These are phyloP conservation scores for Colletotrichum sp. DNA, from an alignment of 2,329 filamentous ascomycete genomes.

Conservation along the genomic window DNA sequence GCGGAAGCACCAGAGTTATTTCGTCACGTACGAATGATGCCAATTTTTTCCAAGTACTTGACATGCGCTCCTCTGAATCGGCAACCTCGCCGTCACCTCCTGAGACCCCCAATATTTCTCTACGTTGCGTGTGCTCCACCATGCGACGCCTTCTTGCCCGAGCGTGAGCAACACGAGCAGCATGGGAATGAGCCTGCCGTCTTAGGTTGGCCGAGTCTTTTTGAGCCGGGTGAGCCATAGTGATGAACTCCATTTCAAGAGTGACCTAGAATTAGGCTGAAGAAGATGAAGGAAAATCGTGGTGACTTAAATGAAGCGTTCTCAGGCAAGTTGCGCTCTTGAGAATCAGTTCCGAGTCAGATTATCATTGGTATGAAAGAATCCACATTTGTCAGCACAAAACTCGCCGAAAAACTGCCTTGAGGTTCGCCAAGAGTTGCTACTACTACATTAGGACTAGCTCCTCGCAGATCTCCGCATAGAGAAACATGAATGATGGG, in stretches of 20 bases:
- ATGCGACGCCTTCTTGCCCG: not conserved
- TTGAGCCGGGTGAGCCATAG: not conserved
- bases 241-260: not conserved
- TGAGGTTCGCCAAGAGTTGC: not conserved
- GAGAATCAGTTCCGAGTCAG: not conserved
- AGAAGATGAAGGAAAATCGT: not conserved
- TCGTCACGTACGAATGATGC: not conserved
- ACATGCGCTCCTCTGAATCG: not conserved
- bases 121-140: not conserved
- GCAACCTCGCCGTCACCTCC: not conserved
- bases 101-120: not conserved
- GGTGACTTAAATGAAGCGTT: not conserved
- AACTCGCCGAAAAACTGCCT: not conserved
- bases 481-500: not conserved
- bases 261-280: not conserved
- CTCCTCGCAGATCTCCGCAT: not conserved
- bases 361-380: not conserved
- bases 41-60: not conserved
- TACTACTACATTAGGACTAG: not conserved
- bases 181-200: conserved; percentile 3
- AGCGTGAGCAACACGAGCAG: not conserved
- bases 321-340: not conserved
- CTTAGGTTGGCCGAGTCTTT: not conserved
- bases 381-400: not conserved
- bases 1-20: not conserved